These are phyloP conservation scores for Globisporangium echinulatum DNA, from an alignment of 352 stramenopile genomes.

Conservation along the genomic window DNA sequence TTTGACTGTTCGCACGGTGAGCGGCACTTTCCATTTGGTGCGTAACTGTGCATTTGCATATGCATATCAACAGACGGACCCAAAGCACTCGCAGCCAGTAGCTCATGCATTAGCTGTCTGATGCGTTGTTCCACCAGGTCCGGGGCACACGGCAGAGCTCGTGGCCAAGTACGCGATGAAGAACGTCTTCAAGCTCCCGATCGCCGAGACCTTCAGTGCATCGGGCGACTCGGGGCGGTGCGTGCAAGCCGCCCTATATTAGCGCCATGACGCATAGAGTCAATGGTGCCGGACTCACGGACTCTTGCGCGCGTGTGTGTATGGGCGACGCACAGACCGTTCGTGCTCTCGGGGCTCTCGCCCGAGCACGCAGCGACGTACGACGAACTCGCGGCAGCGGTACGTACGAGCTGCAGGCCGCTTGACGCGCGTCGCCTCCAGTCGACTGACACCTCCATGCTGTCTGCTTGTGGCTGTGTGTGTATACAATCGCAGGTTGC, in stretches of 20 bases:
- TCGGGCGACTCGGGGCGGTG: constrained; percentile 74
- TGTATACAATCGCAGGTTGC: constrained; percentile 34
- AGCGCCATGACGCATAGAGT: no score
- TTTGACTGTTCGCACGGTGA: constrained; percentile 88
- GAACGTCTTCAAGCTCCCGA: constrained; percentile 83
- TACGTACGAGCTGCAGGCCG: constrained; percentile 10
- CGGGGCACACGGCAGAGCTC: constrained; percentile 68
- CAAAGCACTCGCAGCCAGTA: no score
- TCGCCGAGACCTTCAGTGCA: constrained; percentile 64
- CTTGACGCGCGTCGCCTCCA: background rate
- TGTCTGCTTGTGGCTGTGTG: no score
- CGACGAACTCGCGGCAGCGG: constrained; percentile 55
- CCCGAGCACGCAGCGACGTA: constrained; percentile 63
- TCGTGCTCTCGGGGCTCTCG: constrained; percentile 68
- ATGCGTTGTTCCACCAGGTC: constrained; percentile 22
- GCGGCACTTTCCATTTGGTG: constrained; percentile 84
- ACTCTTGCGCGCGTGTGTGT: no score
- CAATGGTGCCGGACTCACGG: background rate
- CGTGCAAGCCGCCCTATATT: background rate
- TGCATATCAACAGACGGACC: no score
- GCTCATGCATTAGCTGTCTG: no score
- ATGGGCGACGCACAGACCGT: constrained; percentile 32
- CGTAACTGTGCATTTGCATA: background rate
- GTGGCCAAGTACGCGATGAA: constrained; percentile 76
- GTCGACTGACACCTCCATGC: no score